Evolutionary conservation across 106 monocot species (phyloP).

Genomic region (Hemerocallis citrina): DNA sequence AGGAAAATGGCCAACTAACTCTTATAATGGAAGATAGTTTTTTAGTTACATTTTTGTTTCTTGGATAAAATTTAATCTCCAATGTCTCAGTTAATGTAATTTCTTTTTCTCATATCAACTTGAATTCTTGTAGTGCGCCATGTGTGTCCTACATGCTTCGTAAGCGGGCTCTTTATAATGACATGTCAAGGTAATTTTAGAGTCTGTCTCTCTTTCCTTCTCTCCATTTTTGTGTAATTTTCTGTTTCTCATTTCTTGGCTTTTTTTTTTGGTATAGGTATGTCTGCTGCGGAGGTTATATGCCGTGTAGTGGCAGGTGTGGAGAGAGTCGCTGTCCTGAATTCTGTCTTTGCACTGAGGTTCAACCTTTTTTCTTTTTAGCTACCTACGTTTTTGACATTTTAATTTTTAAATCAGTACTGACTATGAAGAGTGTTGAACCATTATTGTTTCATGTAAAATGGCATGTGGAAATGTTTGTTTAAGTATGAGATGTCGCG

Average conservation of each 20-base stretch:
- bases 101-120: no score
- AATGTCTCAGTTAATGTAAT: no score
- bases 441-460: neutral
- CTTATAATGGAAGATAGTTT: no score
- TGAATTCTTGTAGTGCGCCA: constrained; percentile 41
- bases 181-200: constrained; percentile 78
- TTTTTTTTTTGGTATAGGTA: constrained; percentile 40
- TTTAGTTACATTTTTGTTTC: no score
- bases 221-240: neutral
- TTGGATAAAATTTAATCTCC: no score
- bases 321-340: constrained; percentile 88
- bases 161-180: constrained; percentile 85
- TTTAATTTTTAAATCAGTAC: neutral
- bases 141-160: constrained; percentile 91
- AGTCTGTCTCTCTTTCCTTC: neutral
- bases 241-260: neutral
- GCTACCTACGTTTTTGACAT: neutral
- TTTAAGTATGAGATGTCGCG: neutral
- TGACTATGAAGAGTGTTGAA: neutral
- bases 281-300: constrained; percentile 88
- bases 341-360: constrained; percentile 88
- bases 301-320: constrained; percentile 91
- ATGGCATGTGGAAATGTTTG: neutral
- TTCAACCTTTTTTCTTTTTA: constrained; percentile 7
- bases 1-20: no score